These are phyloP conservation scores for Hymenoscyphus scutula DNA, from an alignment of 2,329 filamentous ascomycete genomes.

Conservation along the genomic window DNA sequence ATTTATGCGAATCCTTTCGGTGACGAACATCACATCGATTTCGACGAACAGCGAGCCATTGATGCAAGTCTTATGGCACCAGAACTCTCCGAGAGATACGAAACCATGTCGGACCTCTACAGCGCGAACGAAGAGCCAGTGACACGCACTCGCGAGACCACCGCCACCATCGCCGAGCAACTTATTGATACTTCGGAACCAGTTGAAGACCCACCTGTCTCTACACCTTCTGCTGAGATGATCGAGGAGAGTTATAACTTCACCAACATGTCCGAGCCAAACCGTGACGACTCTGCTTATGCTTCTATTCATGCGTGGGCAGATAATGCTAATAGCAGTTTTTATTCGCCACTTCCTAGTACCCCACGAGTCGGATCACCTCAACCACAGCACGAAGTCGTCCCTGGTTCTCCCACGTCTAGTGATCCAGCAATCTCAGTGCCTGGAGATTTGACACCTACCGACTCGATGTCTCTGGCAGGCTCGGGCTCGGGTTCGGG, in stretches of 20 bases:
- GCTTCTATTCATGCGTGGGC: conserved; percentile 66
- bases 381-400: conserved; percentile 16
- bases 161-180: conserved; percentile 29
- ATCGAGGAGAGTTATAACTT: conserved; percentile 38
- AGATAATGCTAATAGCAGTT: conserved; percentile 44
- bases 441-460: conserved; percentile 54
- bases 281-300: conserved; percentile 49
- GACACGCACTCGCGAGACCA: conserved; percentile 22
- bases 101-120: conserved; percentile 52
- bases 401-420: conserved; percentile 27
- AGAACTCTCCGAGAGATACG: conserved; percentile 45
- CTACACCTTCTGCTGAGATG: conserved; percentile 29
- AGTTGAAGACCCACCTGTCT: conserved; percentile 28
- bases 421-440: conserved; percentile 30
- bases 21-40: conserved; percentile 36
- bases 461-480: conserved; percentile 55
- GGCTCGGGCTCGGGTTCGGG: too few relatives aligned
- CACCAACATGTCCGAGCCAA: conserved; percentile 51
- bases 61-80: conserved; percentile 45
- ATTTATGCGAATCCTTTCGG: conserved; percentile 59
- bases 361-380: conserved; percentile 39
- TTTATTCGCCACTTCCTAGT: conserved; percentile 60
- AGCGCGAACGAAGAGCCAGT: conserved; percentile 25
- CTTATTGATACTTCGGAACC: conserved; percentile 33
- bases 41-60: conserved; percentile 44